phyloP scores from a whole-genome alignment of 169 alveolate genomes.

The Eimeria praecox region DNA sequence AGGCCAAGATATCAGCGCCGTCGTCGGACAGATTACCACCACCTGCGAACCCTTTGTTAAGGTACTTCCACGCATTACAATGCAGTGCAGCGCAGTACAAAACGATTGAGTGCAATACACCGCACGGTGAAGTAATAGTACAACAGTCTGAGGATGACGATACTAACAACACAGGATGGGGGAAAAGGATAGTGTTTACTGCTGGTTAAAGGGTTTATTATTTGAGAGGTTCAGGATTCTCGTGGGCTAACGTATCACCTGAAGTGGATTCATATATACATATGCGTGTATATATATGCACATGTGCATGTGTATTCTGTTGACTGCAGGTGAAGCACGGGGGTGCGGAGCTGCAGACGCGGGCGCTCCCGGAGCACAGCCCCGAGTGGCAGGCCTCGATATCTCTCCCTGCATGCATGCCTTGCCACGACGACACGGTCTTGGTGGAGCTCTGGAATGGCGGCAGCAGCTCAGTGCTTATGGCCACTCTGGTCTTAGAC shows the following conservation, averaged over 20 bases:
- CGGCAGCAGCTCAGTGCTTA: conserved; percentile 86
- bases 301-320: background rate
- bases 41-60: conserved; percentile 85
- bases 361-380: conserved; percentile 44
- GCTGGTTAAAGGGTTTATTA: background rate
- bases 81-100: background rate
- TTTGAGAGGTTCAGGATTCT: background rate
- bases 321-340: conserved; percentile 60
- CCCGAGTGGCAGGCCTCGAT: conserved; percentile 65
- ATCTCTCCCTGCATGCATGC: conserved; percentile 43
- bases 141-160: too few relatives aligned
- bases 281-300: background rate
- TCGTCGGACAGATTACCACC: conserved; percentile 79
- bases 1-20: conserved; percentile 86
- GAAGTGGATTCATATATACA: background rate
- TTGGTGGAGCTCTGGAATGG: conserved; percentile 88
- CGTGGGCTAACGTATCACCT: background rate
- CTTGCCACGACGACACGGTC: conserved; percentile 81
- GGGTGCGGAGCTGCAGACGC: conserved; percentile 56
- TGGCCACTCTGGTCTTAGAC: conserved; percentile 86
- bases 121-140: too few relatives aligned
- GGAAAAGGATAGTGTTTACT: background rate
- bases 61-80: conserved; percentile 27
- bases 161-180: background rate
- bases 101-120: too few relatives aligned